Conservation (phyloP, 306 rosid species). For the Rubus idaeus region DNA sequence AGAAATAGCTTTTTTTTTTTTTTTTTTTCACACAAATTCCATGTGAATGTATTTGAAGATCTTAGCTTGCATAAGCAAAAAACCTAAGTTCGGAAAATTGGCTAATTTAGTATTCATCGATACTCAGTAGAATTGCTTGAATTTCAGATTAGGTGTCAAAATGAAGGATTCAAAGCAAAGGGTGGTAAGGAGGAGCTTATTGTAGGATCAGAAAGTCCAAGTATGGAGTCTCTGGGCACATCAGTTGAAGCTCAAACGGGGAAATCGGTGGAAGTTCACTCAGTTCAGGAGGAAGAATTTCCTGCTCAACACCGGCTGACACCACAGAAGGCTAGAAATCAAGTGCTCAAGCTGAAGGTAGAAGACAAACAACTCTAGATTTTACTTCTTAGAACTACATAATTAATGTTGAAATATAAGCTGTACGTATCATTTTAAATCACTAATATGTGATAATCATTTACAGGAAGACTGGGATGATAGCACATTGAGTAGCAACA, state of each 20-base stretch:
- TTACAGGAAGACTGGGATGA: constrained; percentile 98
- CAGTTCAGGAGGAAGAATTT: constrained; percentile 49
- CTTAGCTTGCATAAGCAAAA: not conserved
- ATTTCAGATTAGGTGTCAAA: constrained; percentile 58
- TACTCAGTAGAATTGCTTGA: constrained; percentile 22
- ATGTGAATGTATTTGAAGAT: not conserved
- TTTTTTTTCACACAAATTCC: constrained; percentile 6
- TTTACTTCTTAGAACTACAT: not conserved
- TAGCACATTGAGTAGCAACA: constrained; percentile 86
- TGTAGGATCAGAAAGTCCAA: constrained; percentile 44
- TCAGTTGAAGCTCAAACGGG: constrained; percentile 79
- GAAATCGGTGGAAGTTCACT: constrained; percentile 56
- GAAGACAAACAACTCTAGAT: not conserved
- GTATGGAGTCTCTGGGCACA: constrained; percentile 53
- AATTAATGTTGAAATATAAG: not conserved
- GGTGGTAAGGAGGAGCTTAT: constrained; percentile 28
- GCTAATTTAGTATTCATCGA: not conserved
- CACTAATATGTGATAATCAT: not conserved
- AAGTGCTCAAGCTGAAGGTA: constrained; percentile 63
- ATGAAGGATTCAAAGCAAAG: constrained; percentile 28
- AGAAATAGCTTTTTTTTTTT: not conserved
- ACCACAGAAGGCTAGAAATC: constrained; percentile 52
- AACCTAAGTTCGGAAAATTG: not conserved
- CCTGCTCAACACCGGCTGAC: constrained; percentile 33
- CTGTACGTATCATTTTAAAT: not conserved